Evolutionary conservation across 345 rosid species (phyloP), one percentile per base, ranked within the genome.

Genomic region (Jatropha curcas): DNA sequence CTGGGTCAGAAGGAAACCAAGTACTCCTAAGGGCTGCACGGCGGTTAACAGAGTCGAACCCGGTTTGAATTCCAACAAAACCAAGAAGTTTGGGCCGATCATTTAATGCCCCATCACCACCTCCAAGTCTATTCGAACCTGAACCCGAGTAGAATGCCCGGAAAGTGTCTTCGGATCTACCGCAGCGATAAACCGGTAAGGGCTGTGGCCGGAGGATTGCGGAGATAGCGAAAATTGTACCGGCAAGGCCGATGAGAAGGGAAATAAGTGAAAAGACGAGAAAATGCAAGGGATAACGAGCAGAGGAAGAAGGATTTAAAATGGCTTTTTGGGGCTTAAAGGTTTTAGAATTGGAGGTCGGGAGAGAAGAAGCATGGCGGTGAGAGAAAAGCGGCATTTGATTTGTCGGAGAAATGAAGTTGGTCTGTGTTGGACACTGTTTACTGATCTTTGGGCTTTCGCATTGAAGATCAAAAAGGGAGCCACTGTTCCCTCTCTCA

Each of bases 1-100:
- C 92, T 12, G 92, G 92, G 46, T 84, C 91, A 53, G 92, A 85
- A 68, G 97, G 91, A 68, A 92, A 86, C 96, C 96, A 92, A 41
- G 93, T 90, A 34, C 73, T 78, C 71, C 97, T 78, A 58, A 90
- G 74, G 52, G 94, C 75, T 12, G 77, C 76, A 22, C 96, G 82
- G 39, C 92, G 93, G 77, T 81, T 82, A 52, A 14, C 72, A 0
- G 91, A 90, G 1, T 82, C 86, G 63, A 88, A 92, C 34, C 92
- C 87, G 46, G 96, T 92, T 67, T 87, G 92, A 70, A 88, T 88
- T 78, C 97, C 97, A 11, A 92, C 93, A 19, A 92, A 83, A 19
- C 96, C 97, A 43, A 92, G 81, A 68, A 86, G 80, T 86, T 88
- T 89, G 14, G 77, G 90, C 68, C 92, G 85, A 70, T 87, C 94